phyloP scores from a whole-genome alignment of 495 filamentous ascomycete species.

The Chlorociboria aeruginascens region DNA sequence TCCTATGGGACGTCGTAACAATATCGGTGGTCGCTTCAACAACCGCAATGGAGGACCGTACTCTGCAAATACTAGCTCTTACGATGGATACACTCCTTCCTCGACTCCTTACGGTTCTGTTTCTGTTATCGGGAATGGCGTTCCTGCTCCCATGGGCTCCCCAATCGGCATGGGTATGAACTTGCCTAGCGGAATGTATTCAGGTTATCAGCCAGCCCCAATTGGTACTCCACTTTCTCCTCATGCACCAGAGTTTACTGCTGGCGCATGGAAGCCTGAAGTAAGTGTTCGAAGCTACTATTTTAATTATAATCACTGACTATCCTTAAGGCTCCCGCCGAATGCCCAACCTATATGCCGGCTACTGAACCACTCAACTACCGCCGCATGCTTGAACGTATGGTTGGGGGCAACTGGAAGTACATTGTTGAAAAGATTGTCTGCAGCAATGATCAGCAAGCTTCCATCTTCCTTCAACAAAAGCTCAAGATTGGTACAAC shows the following conservation, averaged over 20 bases:
- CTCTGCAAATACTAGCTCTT: slow-evolving; percentile 18
- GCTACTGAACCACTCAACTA: slow-evolving; percentile 95
- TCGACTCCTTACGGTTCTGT: slow-evolving; percentile 20
- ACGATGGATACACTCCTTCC: slow-evolving; percentile 20
- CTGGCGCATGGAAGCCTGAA: slow-evolving; percentile 38
- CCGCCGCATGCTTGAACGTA: slow-evolving; percentile 86
- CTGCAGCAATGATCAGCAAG: slow-evolving; percentile 97
- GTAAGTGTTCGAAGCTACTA: slow-evolving; percentile 22
- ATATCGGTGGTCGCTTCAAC: slow-evolving; percentile 32
- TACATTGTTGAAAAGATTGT: slow-evolving; percentile 99
- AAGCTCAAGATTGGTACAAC: slow-evolving; percentile 94
- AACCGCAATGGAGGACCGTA: slow-evolving; percentile 21
- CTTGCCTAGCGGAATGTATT: slow-evolving; percentile 15
- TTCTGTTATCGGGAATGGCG: slow-evolving; percentile 18
- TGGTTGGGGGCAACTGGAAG: slow-evolving; percentile 96
- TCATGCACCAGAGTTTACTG: slow-evolving; percentile 69
- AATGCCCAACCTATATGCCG: slow-evolving; percentile 69
- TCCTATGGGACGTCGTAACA: slow-evolving; percentile 19
- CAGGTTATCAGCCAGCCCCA: slow-evolving; percentile 54
- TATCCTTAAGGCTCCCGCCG: slow-evolving; percentile 30
- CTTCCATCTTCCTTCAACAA: slow-evolving; percentile 96
- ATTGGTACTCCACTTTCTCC: slow-evolving; percentile 76
- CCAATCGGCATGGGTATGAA: slow-evolving; percentile 22
- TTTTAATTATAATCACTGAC: slow-evolving; percentile 5
- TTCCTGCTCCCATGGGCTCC: slow-evolving; percentile 23